Evolutionary conservation across 176 grass and related monocot species (phyloP).

Genomic region (bread wheat (Triticum aestivum)): DNA sequence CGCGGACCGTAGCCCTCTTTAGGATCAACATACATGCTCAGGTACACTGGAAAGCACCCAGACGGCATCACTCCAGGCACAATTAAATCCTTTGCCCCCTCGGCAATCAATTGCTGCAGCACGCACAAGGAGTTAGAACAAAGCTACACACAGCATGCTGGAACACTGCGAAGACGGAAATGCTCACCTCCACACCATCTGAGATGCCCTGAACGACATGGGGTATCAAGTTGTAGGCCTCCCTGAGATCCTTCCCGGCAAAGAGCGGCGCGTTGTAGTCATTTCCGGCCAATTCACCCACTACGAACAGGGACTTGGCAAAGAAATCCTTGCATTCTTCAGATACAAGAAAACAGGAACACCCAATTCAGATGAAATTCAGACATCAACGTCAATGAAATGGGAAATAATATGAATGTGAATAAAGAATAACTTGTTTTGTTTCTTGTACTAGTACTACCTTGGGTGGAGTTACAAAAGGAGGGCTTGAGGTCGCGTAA

Average conservation of each 20-base stretch:
- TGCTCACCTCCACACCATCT: conserved; percentile 56
- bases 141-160: not conserved
- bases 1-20: conserved; percentile 45
- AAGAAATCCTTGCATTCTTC: conserved; percentile 74
- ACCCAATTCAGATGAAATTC: not conserved
- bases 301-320: conserved; percentile 60
- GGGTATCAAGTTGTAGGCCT: conserved; percentile 61
- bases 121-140: not conserved
- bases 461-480: conserved; percentile 52
- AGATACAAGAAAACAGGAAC: not conserved
- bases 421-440: not conserved
- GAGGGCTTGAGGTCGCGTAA: conserved; percentile 72
- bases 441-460: conserved; percentile 17
- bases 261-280: conserved; percentile 82
- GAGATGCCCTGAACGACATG: conserved; percentile 70
- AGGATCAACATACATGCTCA: conserved; percentile 54
- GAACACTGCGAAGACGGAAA: not conserved
- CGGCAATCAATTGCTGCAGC: conserved; percentile 65
- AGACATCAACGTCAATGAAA: conserved; percentile 12
- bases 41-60: conserved; percentile 80
- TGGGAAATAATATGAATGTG: not conserved
- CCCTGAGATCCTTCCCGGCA: conserved; percentile 59
- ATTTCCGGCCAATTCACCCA: conserved; percentile 79
- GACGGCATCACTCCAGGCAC: conserved; percentile 82
- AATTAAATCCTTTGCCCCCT: conserved; percentile 85